Evolutionary conservation across 345 rosid genomes (phyloP).

Genomic region (Ricinus communis): DNA sequence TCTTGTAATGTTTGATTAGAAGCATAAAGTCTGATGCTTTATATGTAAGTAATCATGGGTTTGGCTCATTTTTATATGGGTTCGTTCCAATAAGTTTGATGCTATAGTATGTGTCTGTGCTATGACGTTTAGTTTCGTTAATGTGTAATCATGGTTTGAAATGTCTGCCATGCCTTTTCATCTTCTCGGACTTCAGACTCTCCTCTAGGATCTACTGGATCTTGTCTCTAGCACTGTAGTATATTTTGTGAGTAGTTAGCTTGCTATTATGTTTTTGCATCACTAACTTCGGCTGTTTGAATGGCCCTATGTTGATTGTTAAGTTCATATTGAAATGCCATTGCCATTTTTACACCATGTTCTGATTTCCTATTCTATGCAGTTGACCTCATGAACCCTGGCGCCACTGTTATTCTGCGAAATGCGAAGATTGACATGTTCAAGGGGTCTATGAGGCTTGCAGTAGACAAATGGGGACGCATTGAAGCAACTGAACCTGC

Average conservation of each 20-base stretch:
- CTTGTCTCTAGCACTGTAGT: not conserved
- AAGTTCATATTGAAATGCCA: not conserved
- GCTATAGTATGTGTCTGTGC: no score
- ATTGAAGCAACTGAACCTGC: conserved; percentile 79
- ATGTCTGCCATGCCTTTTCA: no score
- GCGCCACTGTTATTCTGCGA: conserved; percentile 67
- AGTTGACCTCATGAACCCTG: conserved; percentile 76
- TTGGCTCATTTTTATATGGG: no score
- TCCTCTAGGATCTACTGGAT: not conserved
- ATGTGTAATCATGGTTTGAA: no score
- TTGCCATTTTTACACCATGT: not conserved
- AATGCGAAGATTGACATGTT: conserved; percentile 97
- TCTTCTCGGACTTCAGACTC: not conserved
- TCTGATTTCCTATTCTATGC: conserved; percentile 16
- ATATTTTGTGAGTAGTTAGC: no score
- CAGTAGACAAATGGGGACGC: conserved; percentile 97
- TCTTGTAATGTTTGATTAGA: no score
- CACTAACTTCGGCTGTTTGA: not conserved
- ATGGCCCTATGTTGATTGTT: not conserved
- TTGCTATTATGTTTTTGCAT: not conserved
- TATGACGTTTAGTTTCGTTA: no score
- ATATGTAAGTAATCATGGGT: no score
- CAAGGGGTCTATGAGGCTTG: conserved; percentile 96
- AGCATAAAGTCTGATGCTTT: no score
- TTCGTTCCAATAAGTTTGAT: no score